Conservation (phyloP, 352 stramenopile genomes). For the Pythium phragmitis region DNA sequence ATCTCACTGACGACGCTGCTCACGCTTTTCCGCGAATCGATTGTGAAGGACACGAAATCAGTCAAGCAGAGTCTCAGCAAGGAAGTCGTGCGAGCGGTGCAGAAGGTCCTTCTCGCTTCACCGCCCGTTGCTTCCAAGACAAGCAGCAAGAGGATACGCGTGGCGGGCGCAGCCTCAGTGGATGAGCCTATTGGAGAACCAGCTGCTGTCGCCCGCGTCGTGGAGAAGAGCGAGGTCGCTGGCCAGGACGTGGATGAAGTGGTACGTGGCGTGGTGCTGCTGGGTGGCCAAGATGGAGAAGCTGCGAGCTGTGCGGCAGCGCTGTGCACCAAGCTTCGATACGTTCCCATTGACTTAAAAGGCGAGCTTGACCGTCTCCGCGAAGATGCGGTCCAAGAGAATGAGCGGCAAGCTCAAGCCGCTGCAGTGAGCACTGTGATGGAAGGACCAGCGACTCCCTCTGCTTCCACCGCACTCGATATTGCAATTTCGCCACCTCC, state of each 20-base stretch:
- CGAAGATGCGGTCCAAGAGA: conserved; percentile 16
- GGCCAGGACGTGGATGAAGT: conserved; percentile 47
- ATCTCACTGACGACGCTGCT: conserved; percentile 42
- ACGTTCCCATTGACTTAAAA: conserved; percentile 43
- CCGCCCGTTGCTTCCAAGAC: background rate
- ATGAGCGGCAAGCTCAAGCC: background rate
- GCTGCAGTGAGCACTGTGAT: background rate
- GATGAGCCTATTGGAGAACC: background rate
- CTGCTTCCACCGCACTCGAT: background rate
- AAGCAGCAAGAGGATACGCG: conserved; percentile 1
- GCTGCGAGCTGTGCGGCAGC: conserved; percentile 36
- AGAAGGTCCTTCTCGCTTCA: conserved; percentile 3
- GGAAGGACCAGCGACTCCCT: background rate
- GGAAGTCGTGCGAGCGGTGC: conserved; percentile 32
- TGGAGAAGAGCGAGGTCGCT: conserved; percentile 21
- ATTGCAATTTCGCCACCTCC: background rate
- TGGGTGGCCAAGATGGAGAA: conserved; percentile 42
- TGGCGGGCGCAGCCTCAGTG: background rate
- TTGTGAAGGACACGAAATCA: conserved; percentile 58
- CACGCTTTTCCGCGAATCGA: conserved; percentile 40
- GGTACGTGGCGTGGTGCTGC: conserved; percentile 46
- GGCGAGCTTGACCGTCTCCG: conserved; percentile 26
- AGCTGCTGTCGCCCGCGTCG: conserved; percentile 17
- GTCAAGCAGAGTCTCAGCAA: conserved; percentile 60
- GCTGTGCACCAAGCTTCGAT: conserved; percentile 43